phyloP scores from a whole-genome alignment of 2,329 filamentous ascomycete species.

The Ciborinia camelliae region DNA sequence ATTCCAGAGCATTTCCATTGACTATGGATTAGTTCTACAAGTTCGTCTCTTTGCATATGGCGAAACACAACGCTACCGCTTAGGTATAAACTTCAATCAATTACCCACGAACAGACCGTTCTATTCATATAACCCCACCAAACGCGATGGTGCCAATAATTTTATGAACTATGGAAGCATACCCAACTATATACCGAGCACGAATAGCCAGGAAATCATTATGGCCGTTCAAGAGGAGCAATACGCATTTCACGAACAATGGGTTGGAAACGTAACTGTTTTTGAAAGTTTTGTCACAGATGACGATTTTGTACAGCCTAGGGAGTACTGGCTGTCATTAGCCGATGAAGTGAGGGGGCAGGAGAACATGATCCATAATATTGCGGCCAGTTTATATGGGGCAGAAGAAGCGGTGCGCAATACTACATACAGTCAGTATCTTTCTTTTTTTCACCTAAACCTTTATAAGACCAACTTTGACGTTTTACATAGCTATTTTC shows the following conservation, averaged over 20 bases:
- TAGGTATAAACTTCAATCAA: slow-evolving; percentile 57
- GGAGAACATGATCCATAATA: slow-evolving; percentile 29
- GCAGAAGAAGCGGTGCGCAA: slow-evolving; percentile 31
- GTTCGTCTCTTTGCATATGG: slow-evolving; percentile 54
- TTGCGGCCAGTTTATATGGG: slow-evolving; percentile 48
- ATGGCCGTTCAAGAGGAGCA: neutral
- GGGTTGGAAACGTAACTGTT: neutral
- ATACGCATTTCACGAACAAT: neutral
- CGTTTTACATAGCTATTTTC: neutral
- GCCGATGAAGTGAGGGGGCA: slow-evolving; percentile 14
- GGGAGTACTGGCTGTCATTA: slow-evolving; percentile 36
- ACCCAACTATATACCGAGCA: neutral
- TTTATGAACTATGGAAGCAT: neutral
- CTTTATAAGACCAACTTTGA: neutral
- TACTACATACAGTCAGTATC: neutral
- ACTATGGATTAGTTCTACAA: slow-evolving; percentile 43
- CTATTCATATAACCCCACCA: slow-evolving; percentile 23
- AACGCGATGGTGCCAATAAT: neutral
- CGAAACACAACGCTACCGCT: slow-evolving; percentile 54
- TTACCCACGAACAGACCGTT: slow-evolving; percentile 22
- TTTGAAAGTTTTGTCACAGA: slow-evolving; percentile 33
- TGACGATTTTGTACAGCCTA: slow-evolving; percentile 41
- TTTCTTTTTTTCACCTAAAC: neutral
- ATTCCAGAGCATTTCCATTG: neutral
- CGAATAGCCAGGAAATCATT: neutral